Evolutionary conservation across 2,329 filamentous ascomycete species (phyloP), one percentile per base, ranked within the genome.

Genomic region (Alternaria rosae): DNA sequence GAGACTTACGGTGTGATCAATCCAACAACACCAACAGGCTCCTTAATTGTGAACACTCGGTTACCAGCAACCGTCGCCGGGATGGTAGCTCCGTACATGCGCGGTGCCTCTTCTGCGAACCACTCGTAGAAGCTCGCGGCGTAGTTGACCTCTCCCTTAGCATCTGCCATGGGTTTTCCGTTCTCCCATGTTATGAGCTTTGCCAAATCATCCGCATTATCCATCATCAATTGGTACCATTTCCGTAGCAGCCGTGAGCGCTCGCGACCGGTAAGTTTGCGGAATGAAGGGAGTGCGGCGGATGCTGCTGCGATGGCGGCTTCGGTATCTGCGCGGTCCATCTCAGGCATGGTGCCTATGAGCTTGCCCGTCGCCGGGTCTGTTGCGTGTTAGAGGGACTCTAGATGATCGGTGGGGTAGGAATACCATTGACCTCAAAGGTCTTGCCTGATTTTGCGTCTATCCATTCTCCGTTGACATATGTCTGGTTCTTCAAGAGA

Each of bases 381-480:
- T 89, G 61, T 26, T 38, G 15, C 17, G 13, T 12, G 54, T 74
- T 45, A 71, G 61, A 54, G 23, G 13, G 30, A 4, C 21, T 32
- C 44, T 17, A 7, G 54, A 45, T 23, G 45, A n/a, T 38, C 32
- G 32, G 21, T n/a, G 23, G 20, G 41, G 12, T 3, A n/a, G 12
- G 13, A 7, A 45, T 66, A 85, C 85, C 85, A 45, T 70, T 85
- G 62, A 97, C 92, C 78, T 95, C 90, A 79, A 98, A 99, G 47
- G 93, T 97, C 86, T 96, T 89, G 76, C 93, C 92, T 1, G 93
- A 97, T 75, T 89, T 88, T 70, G 94, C 92, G 71, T 87, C 86
- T 65, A 96, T 87, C 92, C 94, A 99, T 86, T 97, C 87, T 74
- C 95, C 95, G 78, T 99, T 94, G 75, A 98, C 89, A 77, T 94